Base-by-base conservation (phyloP, 306 rosid genomes). In the Arachis stenosperma region DNA sequence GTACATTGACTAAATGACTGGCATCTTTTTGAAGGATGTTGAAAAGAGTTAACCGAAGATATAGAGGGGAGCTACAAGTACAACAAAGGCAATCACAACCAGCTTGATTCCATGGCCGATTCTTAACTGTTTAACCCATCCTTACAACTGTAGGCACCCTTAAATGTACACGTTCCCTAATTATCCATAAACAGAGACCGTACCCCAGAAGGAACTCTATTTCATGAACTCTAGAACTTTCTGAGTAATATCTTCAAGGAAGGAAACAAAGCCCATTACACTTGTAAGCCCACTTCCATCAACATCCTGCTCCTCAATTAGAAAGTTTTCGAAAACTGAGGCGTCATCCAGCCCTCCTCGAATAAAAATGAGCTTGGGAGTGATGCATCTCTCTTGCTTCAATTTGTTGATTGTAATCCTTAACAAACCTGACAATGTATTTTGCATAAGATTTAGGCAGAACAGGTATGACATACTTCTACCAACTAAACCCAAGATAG, bases 251-350 rank as follows among this genome's bases (percentile, higher is more conserved):
- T 92, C 92, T 54, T 91, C 89, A 56, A 85, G 89, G 69, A 85
- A 85, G 69, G 98, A 89, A 74, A 90, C 90, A 69, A 89, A 90
- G 81, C 98, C 98, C 90, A 84, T 84, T 52, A 91, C 88, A 50
- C 94, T 94, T 0, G 96, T 85, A 22, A 88, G 84, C 55, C 98
- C 92, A 61, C 94, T 94, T 78, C 98, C 96, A 51, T 94, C 86
- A 11, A 94, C 98, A 15, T 91, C 94, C 73, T 91, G 98, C 80
- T 94, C 98, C 86, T 94, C 98, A 5, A 94, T 94, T 74, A 94
- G 92, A 81, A 84, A 91, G 87, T 85, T 91, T 76, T 94, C 97
- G 15, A 94, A 94, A 75, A 83, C 44, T 5, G 97, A 83, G 48
- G 97, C 97, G 78, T 94, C 97, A 6, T 91, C 98, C 55, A 82